Evolutionary conservation across 2,329 filamentous ascomycete genomes (phyloP).

Genomic region (Talaromyces sp.): DNA sequence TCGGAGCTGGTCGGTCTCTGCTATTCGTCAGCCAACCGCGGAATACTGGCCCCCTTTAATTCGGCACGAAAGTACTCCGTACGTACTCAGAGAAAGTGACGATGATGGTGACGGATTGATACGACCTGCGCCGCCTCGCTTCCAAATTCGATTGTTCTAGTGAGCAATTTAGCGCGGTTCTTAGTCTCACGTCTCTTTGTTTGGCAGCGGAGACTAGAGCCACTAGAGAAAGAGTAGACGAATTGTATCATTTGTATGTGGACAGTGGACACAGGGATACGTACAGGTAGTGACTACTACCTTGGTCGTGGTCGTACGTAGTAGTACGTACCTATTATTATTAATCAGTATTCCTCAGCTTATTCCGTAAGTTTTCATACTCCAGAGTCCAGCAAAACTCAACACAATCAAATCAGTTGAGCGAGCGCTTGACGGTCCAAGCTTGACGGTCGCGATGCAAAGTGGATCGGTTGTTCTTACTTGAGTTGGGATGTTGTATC

Average conservation of each 20-base stretch:
- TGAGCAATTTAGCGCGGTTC: slow-evolving; percentile 11
- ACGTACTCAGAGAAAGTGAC: neutral
- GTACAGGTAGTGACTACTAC: neutral
- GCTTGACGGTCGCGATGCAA: neutral
- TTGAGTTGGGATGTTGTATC: too few species aligned
- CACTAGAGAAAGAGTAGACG: slow-evolving; percentile 4
- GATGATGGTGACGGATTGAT: slow-evolving; percentile 4
- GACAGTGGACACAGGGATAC: neutral
- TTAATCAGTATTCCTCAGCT: neutral
- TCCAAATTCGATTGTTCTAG: slow-evolving; percentile 11
- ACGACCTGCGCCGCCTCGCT: slow-evolving; percentile 9
- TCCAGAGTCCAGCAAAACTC: too few species aligned
- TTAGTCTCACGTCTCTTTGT: slow-evolving; percentile 12
- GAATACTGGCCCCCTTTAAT: slow-evolving; percentile 5
- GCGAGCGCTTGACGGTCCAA: neutral
- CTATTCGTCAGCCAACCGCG: slow-evolving; percentile 10
- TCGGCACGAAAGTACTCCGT: neutral
- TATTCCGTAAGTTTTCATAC: neutral
- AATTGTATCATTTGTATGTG: slow-evolving; percentile 4
- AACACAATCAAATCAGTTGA: too few species aligned
- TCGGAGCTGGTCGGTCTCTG: neutral
- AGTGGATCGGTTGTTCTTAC: neutral
- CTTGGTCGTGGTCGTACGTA: neutral
- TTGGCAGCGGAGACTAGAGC: slow-evolving; percentile 15
- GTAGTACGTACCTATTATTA: neutral